These are phyloP conservation scores for Bocquillonia castaneifolia DNA, from an alignment of 441 rosid species.

Conservation along the genomic window DNA sequence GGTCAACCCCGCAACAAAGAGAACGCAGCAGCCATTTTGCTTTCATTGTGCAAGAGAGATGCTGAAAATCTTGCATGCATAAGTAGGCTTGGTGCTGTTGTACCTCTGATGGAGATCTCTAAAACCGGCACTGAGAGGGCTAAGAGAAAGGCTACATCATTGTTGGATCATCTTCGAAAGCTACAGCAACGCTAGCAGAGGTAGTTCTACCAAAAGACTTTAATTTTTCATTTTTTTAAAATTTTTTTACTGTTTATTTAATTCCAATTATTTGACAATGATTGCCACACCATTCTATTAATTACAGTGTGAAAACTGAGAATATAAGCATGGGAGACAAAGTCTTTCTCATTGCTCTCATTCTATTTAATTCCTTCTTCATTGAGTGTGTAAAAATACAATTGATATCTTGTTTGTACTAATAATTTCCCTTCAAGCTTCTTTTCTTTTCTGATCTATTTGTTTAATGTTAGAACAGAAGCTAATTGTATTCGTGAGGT, in stretches of 20 bases:
- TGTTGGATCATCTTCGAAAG: constrained; percentile 64
- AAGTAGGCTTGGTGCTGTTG: constrained; percentile 64
- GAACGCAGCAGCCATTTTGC: constrained; percentile 69
- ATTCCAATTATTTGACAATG: constrained; percentile 35
- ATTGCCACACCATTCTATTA: constrained; percentile 23
- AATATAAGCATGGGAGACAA: constrained; percentile 37
- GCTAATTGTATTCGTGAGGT: neutral
- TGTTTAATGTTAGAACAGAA: neutral
- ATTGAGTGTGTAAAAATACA: constrained; percentile 36
- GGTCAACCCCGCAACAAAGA: constrained; percentile 67
- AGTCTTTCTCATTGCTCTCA: constrained; percentile 32
- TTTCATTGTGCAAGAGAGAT: constrained; percentile 77
- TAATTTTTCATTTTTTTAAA: constrained; percentile 14
- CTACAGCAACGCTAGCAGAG: constrained; percentile 33
- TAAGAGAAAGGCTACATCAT: constrained; percentile 60
- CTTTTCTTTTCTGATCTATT: neutral
- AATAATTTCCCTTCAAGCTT: constrained; percentile 16
- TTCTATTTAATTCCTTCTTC: constrained; percentile 29
- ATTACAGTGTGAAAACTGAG: constrained; percentile 22
- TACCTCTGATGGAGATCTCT: constrained; percentile 70
- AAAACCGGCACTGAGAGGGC: constrained; percentile 79
- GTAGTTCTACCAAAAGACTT: constrained; percentile 3
- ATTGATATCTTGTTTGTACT: constrained; percentile 23
- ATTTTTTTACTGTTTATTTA: constrained; percentile 12
- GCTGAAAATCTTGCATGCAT: constrained; percentile 49